Percentiles rank a stretch among this genome's conserved stretches.
phyloP scores from a whole-genome alignment of 768 basidiomycete species.

The Mycena olivaceomarginata region DNA sequence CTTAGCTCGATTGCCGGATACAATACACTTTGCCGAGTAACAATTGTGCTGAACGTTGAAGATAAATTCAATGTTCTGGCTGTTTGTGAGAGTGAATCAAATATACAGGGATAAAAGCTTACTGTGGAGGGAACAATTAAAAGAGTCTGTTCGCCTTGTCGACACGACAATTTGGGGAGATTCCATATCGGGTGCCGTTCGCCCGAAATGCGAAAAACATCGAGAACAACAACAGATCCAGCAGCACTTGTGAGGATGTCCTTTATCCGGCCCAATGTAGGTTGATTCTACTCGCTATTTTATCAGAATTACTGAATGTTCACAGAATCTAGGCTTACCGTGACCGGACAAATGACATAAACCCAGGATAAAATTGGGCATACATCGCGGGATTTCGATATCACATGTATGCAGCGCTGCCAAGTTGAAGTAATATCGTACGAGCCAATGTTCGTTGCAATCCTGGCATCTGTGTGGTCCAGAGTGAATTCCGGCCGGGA shows the following conservation, averaged over 20 bases:
- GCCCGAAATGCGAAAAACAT: background rate
- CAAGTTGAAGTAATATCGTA: no score
- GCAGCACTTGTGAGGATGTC: conserved; percentile 31
- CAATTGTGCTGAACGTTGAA: conserved; percentile 39
- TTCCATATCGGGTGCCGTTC: conserved; percentile 20
- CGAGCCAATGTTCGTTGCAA: no score
- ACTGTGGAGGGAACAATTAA: conserved; percentile 22
- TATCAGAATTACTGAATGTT: no score
- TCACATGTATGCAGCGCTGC: no score
- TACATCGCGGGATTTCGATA: no score
- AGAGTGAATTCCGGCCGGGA: no score
- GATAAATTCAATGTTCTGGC: conserved; percentile 18
- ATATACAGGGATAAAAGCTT: background rate
- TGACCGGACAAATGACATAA: no score
- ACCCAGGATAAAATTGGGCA: no score
- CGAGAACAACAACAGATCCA: conserved; percentile 23
- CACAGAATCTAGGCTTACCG: background rate
- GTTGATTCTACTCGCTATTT: background rate
- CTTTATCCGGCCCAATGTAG: conserved; percentile 30
- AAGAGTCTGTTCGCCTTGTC: background rate
- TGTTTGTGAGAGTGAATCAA: background rate
- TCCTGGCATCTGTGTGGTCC: no score
- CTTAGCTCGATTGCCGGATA: conserved; percentile 1
- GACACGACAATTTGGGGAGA: conserved; percentile 19
- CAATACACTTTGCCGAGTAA: conserved; percentile 9